These are phyloP conservation scores for Cudoniella acicularis DNA, from an alignment of 495 filamentous ascomycete genomes.

Conservation along the genomic window DNA sequence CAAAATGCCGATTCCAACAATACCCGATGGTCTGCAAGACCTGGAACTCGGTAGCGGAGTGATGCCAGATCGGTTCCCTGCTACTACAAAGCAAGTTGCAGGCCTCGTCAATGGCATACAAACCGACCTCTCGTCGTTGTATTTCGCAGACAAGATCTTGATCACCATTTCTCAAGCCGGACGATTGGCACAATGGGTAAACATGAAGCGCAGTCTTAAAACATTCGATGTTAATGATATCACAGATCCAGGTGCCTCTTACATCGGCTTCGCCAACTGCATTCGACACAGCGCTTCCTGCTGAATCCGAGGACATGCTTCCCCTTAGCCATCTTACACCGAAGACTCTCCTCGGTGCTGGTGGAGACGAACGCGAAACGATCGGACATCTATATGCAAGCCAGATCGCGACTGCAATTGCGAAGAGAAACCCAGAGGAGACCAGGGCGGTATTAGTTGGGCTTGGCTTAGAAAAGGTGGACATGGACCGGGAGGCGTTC, in stretches of 20 bases:
- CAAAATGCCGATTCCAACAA: slow-evolving; percentile 6
- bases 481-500: slow-evolving; percentile 66
- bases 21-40: slow-evolving; percentile 3
- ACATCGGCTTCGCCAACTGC: slow-evolving; percentile 58
- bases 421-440: slow-evolving; percentile 69
- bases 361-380: slow-evolving; percentile 72
- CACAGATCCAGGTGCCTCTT: slow-evolving; percentile 83
- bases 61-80: slow-evolving; percentile 56
- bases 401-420: slow-evolving; percentile 78
- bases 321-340: slow-evolving; percentile 80
- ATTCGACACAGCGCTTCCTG: slow-evolving; percentile 51
- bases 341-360: slow-evolving; percentile 83
- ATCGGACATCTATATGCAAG: slow-evolving; percentile 83
- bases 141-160: slow-evolving; percentile 89
- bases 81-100: slow-evolving; percentile 60
- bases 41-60: slow-evolving; percentile 8
- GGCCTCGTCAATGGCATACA: slow-evolving; percentile 60
- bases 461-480: slow-evolving; percentile 65
- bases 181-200: slow-evolving; percentile 86
- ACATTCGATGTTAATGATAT: slow-evolving; percentile 1
- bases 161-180: slow-evolving; percentile 85
- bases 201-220: not conserved
- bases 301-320: slow-evolving; percentile 54
- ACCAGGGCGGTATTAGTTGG: slow-evolving; percentile 77
- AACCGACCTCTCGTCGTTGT: slow-evolving; percentile 67